These are phyloP conservation scores for Umbelopsis sp. DNA, from an alignment of 371 early-diverging fungal genomes.

Conservation along the genomic window DNA sequence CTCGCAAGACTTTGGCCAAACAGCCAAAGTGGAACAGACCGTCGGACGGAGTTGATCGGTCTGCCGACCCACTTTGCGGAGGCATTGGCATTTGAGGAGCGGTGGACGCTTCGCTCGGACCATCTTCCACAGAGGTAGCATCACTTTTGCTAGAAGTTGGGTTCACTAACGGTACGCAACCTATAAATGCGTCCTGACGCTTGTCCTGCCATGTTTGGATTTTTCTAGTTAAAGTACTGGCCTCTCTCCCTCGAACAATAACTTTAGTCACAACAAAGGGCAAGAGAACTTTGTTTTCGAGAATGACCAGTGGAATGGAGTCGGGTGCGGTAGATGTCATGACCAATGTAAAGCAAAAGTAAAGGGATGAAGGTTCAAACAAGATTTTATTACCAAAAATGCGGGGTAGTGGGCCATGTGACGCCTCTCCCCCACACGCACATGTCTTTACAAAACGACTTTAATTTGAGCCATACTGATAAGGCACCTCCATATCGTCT, in stretches of 20 bases:
- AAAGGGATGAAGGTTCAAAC: neutral
- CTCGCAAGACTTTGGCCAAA: conserved; percentile 43
- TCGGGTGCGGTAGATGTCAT: conserved; percentile 24
- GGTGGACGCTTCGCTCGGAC: neutral
- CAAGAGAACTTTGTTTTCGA: conserved; percentile 48
- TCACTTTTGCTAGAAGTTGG: neutral
- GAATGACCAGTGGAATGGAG: conserved; percentile 40
- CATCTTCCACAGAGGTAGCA: neutral
- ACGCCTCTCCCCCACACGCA: conserved; percentile 14
- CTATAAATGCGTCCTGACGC: conserved; percentile 40
- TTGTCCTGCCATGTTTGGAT: conserved; percentile 34
- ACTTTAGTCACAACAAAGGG: conserved; percentile 50
- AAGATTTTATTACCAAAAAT: conserved; percentile 14
- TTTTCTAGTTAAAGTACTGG: conserved; percentile 33
- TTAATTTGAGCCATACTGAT: neutral
- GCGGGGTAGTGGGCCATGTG: conserved; percentile 15
- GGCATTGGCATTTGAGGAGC: conserved; percentile 15
- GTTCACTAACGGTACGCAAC: conserved; percentile 36
- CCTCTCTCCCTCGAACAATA: conserved; percentile 43
- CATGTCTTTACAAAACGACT: neutral
- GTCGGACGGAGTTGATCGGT: neutral
- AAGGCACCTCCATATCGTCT: conserved; percentile 17
- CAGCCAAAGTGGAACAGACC: conserved; percentile 42
- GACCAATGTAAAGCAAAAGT: conserved; percentile 12
- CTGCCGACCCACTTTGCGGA: neutral